Base-by-base conservation (phyloP, 345 rosid genomes). In the Arabidopsis arenosa region DNA sequence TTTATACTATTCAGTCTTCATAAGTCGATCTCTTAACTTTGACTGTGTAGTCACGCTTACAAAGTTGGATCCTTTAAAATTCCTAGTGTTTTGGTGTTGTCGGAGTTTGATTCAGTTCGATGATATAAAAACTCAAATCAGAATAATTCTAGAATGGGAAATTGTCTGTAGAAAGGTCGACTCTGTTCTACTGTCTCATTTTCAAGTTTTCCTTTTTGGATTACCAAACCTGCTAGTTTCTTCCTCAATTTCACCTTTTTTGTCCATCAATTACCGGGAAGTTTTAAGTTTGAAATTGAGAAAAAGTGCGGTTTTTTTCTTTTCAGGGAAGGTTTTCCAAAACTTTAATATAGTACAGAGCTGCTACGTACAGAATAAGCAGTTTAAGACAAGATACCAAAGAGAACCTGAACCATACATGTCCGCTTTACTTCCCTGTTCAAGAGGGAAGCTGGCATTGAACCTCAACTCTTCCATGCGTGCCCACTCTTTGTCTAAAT, bases 381-480 rank as follows among this genome's bases (percentile, higher is more conserved):
- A 81, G 86, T 84, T 76, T 64, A 84, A 81, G 82, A 84, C 85
- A 84, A 87, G 56, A 80, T 78, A 75, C 86, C 85, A 58, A 86
- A 83, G 86, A 83, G 89, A 80, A 81, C 80, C 67, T 77, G 79
- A 83, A 80, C 88, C 84, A 79, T 82, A 28, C 85, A 81, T 68
- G 83, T 67, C 84, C 85, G 68, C 79, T 66, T 81, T 77, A 70
- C 86, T 90, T 82, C 93, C 94, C 82, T 82, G 84, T 79, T 80
- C 71, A 70, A 87, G 89, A 82, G 91, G 93, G 90, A 90, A 90
- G 85, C 80, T 87, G 70, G 83, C 93, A 86, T 88, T 88, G 88
- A 84, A 82, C 82, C 76, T 84, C 87, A 63, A 76, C 45, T 83
- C 90, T 81, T 90, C 98, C 88, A 70, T 92, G 90, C 93, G 85